Percentiles rank a stretch among this genome's conserved stretches.
Conservation (phyloP, 2,329 filamentous ascomycete species). For the Xylariaceae sp. region DNA sequence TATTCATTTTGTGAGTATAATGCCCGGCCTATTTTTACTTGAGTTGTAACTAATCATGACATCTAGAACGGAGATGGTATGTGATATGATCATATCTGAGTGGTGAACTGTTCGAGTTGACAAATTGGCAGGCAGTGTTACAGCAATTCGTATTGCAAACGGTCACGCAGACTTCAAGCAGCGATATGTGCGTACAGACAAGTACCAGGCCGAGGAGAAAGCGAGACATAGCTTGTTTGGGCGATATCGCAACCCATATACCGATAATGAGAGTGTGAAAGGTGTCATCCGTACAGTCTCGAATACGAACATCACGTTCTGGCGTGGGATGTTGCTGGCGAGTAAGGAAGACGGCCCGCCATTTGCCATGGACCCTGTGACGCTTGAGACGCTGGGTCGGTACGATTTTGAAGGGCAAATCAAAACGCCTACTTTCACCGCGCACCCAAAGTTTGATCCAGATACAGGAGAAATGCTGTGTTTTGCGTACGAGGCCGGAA, state of each 20-base stretch:
- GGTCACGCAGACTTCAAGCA: conserved; percentile 43
- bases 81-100: background rate
- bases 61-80: conserved; percentile 29
- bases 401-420: conserved; percentile 54
- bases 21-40: background rate
- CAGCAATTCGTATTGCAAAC: conserved; percentile 38
- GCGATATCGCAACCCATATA: conserved; percentile 56
- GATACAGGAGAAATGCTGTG: conserved; percentile 51
- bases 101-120: conserved; percentile 13
- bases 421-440: conserved; percentile 45
- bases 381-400: conserved; percentile 47
- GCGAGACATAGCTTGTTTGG: conserved; percentile 44
- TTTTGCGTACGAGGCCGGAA: conserved; percentile 49
- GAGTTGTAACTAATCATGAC: conserved; percentile 7
- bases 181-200: conserved; percentile 42
- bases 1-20: conserved; percentile 31
- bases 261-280: conserved; percentile 53
- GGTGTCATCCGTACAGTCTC: conserved; percentile 55
- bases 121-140: conserved; percentile 37
- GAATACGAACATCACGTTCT: conserved; percentile 61
- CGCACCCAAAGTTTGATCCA: conserved; percentile 53
- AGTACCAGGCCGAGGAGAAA: conserved; percentile 31
- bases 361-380: conserved; percentile 49
- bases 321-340: conserved; percentile 53
- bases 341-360: conserved; percentile 55